Base-by-base conservation (phyloP, 208 protist species). In the Tritrichomonas musculus region DNA sequence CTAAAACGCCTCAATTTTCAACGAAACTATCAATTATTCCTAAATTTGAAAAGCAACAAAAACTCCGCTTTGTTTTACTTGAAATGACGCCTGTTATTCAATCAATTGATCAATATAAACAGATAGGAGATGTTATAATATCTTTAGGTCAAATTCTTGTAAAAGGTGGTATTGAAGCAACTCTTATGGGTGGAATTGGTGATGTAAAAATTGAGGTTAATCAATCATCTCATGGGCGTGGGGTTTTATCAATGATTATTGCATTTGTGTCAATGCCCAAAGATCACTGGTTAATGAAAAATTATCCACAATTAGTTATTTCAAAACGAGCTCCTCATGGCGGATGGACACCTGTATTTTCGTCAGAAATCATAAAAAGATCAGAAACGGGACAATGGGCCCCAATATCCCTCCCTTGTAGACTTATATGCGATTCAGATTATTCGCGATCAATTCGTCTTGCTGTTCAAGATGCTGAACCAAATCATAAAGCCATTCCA, bases 41-140 rank as follows among this genome's bases (percentile, higher is more conserved):
- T 13, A 88, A 88, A 30, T 57, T 88, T 8, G n/a, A 11, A 9
- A 57, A 44, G 22, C 41, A 17, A 33, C 77, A 88, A 50, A 53
- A 47, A 39, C 27, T 88, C 53, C 53, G 47, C 33, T 44, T 88
- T 44, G 47, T 88, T 49, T 30, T 88, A 20, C 47, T 88, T 27
- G 77, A 88, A 57, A 88, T 88, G 77, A 88, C 77, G 17, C 77
- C 77, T 39, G 47, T 49, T 53, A 88, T 88, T 9, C 44, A 88
- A 39, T 49, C 77, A 33, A 88, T 88, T 50, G 77, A 88, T 53
- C 14, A 88, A 88, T 88, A 88, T 27, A 53, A 44, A 17, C 44
- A 88, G 39, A 53, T 88, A 47, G 77, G 77, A 1, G 77, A 88
- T 8, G 77, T 49, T 27, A 11, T 27, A 2, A 88, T 88, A 39